Percentiles rank a stretch among this genome's conserved stretches.
These are phyloP conservation scores for Thalassia testudinum DNA, from an alignment of 116 monocot genomes.

Conservation along the genomic window DNA sequence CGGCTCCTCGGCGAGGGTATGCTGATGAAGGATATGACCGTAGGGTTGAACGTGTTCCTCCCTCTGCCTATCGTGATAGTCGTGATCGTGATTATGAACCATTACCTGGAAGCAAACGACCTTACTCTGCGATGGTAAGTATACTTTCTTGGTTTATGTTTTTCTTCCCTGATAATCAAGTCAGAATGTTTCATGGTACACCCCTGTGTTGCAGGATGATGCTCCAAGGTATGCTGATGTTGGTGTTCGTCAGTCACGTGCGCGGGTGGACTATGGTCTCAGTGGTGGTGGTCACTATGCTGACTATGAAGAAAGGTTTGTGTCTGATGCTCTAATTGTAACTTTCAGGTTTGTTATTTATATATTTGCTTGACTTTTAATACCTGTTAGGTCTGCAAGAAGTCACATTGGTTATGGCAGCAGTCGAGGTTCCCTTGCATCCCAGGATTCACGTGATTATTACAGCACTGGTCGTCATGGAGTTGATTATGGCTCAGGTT, in stretches of 20 bases:
- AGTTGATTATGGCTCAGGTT: conserved; percentile 14
- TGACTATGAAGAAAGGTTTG: conserved; percentile 74
- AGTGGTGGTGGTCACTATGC: conserved; percentile 39
- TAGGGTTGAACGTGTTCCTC: conserved; percentile 44
- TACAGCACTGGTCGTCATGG: conserved; percentile 72
- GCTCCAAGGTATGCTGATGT: conserved; percentile 51
- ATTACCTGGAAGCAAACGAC: conserved; percentile 63
- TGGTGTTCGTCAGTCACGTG: conserved; percentile 42
- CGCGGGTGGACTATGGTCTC: conserved; percentile 67
- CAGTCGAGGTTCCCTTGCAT: conserved; percentile 39
- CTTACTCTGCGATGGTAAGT: conserved; percentile 63
- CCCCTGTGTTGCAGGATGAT: conserved; percentile 58
- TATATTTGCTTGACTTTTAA: neutral
- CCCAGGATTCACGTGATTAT: conserved; percentile 41
- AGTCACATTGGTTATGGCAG: conserved; percentile 66
- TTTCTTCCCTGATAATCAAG: too few relatives aligned
- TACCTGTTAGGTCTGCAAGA: conserved; percentile 21
- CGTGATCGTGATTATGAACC: conserved; percentile 67
- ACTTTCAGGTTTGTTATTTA: too few relatives aligned
- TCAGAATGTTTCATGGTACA: too few relatives aligned
- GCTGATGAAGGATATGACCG: conserved; percentile 60
- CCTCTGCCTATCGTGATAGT: conserved; percentile 45
- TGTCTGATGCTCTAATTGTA: too few relatives aligned
- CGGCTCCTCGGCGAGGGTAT: conserved; percentile 40
- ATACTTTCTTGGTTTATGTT: too few relatives aligned